Evolutionary conservation across 495 filamentous ascomycete genomes (phyloP), one percentile per base, ranked within the genome.

Genomic region (Tricharina praecox): DNA sequence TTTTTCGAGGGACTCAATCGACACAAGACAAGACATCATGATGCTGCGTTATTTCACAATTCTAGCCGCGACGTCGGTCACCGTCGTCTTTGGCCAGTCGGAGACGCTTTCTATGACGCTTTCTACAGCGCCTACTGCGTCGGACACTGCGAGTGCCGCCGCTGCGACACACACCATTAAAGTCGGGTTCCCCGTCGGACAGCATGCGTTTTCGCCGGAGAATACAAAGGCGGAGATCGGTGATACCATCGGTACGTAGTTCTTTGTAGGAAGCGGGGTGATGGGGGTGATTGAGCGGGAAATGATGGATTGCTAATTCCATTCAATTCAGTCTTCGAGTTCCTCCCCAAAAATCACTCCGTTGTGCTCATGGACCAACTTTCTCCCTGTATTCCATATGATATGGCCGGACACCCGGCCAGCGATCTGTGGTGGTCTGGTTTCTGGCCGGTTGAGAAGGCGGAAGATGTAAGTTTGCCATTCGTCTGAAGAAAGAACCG

Each of bases 301-400:
- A 40, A 40, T 7, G 21, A 40, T 40, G 28, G 13, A 32, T 13
- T 7, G 7, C 28, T 40, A 40, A 15, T 40, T 10, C 15, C 21
- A 21, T 10, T 16, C 21, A 28, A 38, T 34, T 18, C 34, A 63
- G 58, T 56, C 13, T 74, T 74, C 53, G 43, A 67, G 18, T 70
- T 74, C 61, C 71, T 55, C 51, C 69, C 70, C 3, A n/a, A 49
- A 36, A 72, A 72, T 44, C 71, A 73, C 47, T 68, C 65, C 0
- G 71, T 72, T 20, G 65, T 63, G 18, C 51, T 62, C 23, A 68
- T 70, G 24, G 69, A 66, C 24, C 70, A 63, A 21, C 23, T 42
- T 4, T 58, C 49, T 36, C 70, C 70, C 8, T 73, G 70, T 43
- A 58, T 72, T 23, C 71, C 69, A 23, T 71, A 64, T 45, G 68